Evolutionary conservation across 1,284 basidiomycete species (phyloP).

Genomic region (Caloboletus inedulis): DNA sequence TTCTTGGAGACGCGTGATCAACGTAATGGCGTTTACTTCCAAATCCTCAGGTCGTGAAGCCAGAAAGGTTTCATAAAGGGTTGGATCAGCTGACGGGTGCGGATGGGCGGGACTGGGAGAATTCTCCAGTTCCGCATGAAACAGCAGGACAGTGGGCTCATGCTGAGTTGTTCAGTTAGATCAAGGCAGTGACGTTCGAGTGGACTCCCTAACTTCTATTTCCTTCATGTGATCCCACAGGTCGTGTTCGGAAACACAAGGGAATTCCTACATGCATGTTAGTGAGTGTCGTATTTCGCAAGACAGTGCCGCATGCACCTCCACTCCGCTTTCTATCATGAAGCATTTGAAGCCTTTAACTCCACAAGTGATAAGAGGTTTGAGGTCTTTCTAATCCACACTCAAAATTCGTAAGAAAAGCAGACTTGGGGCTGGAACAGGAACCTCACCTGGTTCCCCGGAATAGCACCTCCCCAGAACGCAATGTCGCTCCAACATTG

Average conservation of each 20-base stretch:
- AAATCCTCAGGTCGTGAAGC: slow-evolving; percentile 74
- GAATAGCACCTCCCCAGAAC: slow-evolving; percentile 94
- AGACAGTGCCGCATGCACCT: slow-evolving; percentile 50
- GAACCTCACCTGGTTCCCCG: slow-evolving; percentile 69
- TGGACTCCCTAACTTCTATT: slow-evolving; percentile 52
- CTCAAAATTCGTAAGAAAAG: slow-evolving; percentile 1
- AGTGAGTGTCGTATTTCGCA: slow-evolving; percentile 2
- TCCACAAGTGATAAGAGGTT: slow-evolving; percentile 68
- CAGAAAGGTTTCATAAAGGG: slow-evolving; percentile 78
- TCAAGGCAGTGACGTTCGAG: neutral
- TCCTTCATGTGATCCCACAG: slow-evolving; percentile 68
- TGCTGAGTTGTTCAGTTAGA: slow-evolving; percentile 43
- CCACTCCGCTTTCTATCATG: slow-evolving; percentile 89
- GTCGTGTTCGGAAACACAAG: slow-evolving; percentile 74
- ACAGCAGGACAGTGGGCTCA: slow-evolving; percentile 68
- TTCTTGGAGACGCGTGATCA: slow-evolving; percentile 66
- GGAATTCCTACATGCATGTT: slow-evolving; percentile 71
- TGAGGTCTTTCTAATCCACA: slow-evolving; percentile 50
- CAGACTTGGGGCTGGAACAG: neutral
- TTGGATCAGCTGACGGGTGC: slow-evolving; percentile 39
- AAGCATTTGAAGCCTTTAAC: slow-evolving; percentile 96
- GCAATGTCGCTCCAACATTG: slow-evolving; percentile 85
- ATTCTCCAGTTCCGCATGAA: slow-evolving; percentile 84
- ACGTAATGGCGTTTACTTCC: slow-evolving; percentile 74
- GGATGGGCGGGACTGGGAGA: slow-evolving; percentile 7